A percentile compares a stretch with the other conserved stretches of the same genome.
Evolutionary conservation across 805 yeast genomes (phyloP).

Genomic region (Kregervanrija pseudodelftensis): DNA sequence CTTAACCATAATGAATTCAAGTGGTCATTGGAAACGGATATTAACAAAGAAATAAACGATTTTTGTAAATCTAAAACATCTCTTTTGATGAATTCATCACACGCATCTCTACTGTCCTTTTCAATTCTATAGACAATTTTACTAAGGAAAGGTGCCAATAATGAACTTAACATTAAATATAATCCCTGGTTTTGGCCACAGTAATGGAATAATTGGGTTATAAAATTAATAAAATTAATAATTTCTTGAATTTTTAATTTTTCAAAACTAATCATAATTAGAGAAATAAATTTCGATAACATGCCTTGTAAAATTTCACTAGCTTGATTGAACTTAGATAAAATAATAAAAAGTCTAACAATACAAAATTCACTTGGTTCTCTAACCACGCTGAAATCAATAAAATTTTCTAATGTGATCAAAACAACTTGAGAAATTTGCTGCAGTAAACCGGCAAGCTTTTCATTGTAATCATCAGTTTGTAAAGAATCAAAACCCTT

Average conservation of each 20-base stretch:
- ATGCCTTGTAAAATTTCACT: slow-evolving; percentile 30
- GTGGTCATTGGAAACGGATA: slow-evolving; percentile 68
- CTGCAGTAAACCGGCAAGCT: slow-evolving; percentile 24
- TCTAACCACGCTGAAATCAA: slow-evolving; percentile 60
- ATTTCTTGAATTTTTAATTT: slow-evolving; percentile 59
- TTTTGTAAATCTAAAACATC: slow-evolving; percentile 63
- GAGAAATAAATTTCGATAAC: slow-evolving; percentile 64
- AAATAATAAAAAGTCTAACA: slow-evolving; percentile 75
- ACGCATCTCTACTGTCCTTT: slow-evolving; percentile 13
- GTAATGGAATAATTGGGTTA: slow-evolving; percentile 81
- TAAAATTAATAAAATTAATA: slow-evolving; percentile 73
- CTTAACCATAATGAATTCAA: slow-evolving; percentile 71
- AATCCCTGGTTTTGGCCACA: slow-evolving; percentile 61
- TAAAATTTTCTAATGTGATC: slow-evolving; percentile 73
- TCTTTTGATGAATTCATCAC: slow-evolving; percentile 34
- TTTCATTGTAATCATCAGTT: slow-evolving; percentile 26
- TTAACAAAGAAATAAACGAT: slow-evolving; percentile 61
- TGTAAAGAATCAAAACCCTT: slow-evolving; percentile 62
- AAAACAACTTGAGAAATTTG: slow-evolving; percentile 66
- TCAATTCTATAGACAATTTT: slow-evolving; percentile 44
- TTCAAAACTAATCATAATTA: slow-evolving; percentile 49
- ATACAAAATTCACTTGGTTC: slow-evolving; percentile 84
- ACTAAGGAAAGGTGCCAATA: slow-evolving; percentile 66
- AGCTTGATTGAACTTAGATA: slow-evolving; percentile 38
- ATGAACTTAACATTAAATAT: slow-evolving; percentile 64